Percentiles rank a stretch among this genome's conserved stretches.
Conservation (phyloP, 495 filamentous ascomycete species). For the Aspergillus cristatus region DNA sequence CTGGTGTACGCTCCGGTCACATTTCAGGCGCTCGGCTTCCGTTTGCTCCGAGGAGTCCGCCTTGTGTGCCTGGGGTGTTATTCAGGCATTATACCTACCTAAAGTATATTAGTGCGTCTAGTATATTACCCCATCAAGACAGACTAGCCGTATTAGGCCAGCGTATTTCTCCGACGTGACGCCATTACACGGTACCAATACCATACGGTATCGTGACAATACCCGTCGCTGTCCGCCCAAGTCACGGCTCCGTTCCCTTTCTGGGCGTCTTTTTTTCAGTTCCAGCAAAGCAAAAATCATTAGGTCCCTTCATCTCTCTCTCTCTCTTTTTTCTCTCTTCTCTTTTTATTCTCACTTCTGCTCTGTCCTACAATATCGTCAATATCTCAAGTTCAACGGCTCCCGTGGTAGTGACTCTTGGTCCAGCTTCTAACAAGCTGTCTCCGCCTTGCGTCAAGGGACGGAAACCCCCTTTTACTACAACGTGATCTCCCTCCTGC, state of each 20-base stretch:
- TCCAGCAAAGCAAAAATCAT: conserved; percentile 15
- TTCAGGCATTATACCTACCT: too few species aligned
- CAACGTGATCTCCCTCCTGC: conserved; percentile 10
- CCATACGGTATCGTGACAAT: conserved; percentile 5
- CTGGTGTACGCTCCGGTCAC: too few species aligned
- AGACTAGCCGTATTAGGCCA: too few species aligned
- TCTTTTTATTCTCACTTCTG: conserved; percentile 3
- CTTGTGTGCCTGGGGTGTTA: neutral
- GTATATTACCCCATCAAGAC: too few species aligned
- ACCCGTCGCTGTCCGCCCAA: conserved; percentile 14
- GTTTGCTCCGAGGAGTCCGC: conserved; percentile 27
- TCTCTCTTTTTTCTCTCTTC: conserved; percentile 1
- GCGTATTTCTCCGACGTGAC: conserved; percentile 7
- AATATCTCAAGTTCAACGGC: too few species aligned
- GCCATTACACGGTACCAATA: conserved; percentile 15
- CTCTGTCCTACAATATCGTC: too few species aligned
- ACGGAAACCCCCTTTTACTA: conserved; percentile 10
- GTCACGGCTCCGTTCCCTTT: conserved; percentile 6
- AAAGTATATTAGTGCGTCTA: too few species aligned
- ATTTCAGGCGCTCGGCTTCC: too few species aligned
- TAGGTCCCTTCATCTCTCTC: neutral
- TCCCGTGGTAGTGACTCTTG: too few species aligned
- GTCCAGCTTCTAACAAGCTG: too few species aligned
- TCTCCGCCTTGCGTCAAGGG: conserved; percentile 4
- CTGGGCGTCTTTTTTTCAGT: conserved; percentile 8